These are phyloP conservation scores for Pyrenochaeta sp. DNA, from an alignment of 2,329 filamentous ascomycete species.

Conservation along the genomic window DNA sequence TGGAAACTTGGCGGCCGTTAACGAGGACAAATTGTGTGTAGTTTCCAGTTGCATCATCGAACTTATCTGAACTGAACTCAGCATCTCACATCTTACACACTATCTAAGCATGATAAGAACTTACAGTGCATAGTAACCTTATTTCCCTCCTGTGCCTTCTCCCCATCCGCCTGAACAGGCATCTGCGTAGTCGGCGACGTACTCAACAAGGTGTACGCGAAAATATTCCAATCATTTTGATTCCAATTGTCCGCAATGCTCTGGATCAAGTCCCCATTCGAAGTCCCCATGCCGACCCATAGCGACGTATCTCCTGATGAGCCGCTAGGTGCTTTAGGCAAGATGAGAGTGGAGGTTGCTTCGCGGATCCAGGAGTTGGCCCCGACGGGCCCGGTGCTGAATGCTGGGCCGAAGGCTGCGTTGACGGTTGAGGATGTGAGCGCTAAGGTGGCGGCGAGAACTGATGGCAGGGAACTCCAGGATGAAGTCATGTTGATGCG, in stretches of 20 bases:
- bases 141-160: conserved; percentile 35
- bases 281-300: conserved; percentile 63
- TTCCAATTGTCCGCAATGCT: conserved; percentile 49
- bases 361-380: conserved; percentile 55
- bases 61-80: conserved; percentile 44
- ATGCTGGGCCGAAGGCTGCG: conserved; percentile 35
- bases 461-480: conserved; percentile 12
- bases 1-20: conserved; percentile 51
- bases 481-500: conserved; percentile 22
- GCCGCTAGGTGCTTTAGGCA: conserved; percentile 52
- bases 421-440: conserved; percentile 14
- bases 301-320: conserved; percentile 37
- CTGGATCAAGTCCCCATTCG: conserved; percentile 60
- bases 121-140: conserved; percentile 54
- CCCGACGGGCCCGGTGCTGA: conserved; percentile 54
- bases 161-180: conserved; percentile 44
- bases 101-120: neutral
- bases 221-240: conserved; percentile 53
- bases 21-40: conserved; percentile 53
- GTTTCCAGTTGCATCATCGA: conserved; percentile 50
- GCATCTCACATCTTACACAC: neutral
- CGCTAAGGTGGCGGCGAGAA: conserved; percentile 14
- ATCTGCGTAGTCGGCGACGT: conserved; percentile 43
- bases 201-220: conserved; percentile 49
- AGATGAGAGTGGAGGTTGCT: conserved; percentile 55